Evolutionary conservation across 2,329 filamentous ascomycete genomes (phyloP).

Genomic region (Verticillium albo-atrum): DNA sequence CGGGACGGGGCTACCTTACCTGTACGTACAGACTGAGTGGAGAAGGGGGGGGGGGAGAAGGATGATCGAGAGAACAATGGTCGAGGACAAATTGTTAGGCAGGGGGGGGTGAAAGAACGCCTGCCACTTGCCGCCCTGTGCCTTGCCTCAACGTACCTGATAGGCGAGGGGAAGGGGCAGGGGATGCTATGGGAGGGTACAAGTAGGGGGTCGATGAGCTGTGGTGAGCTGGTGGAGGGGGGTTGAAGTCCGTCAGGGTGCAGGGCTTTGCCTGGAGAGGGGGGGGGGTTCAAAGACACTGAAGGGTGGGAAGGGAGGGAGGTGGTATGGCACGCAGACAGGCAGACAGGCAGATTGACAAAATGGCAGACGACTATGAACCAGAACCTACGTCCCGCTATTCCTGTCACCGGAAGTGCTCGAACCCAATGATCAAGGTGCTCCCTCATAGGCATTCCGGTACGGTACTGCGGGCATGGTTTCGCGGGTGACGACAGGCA

Average conservation of each 20-base stretch:
- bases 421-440: too few species aligned
- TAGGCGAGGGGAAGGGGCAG: not conserved
- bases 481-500: too few species aligned
- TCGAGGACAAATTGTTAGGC: conserved; percentile 5
- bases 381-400: too few species aligned
- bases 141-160: not conserved
- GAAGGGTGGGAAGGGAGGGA: too few species aligned
- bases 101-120: conserved; percentile 1
- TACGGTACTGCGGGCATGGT: too few species aligned
- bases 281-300: too few species aligned
- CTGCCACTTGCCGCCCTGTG: not conserved
- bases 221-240: not conserved
- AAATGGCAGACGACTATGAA: too few species aligned
- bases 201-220: not conserved
- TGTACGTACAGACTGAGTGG: not conserved
- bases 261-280: not conserved
- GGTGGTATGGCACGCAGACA: too few species aligned
- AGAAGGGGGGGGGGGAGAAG: not conserved
- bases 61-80: not conserved
- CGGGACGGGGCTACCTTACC: not conserved
- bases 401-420: too few species aligned
- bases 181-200: not conserved
- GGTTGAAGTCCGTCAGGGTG: not conserved
- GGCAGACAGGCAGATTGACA: too few species aligned
- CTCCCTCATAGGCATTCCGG: too few species aligned